Evolutionary conservation across 148 eudicot species (phyloP).

Genomic region (Fallopia convolvulus): DNA sequence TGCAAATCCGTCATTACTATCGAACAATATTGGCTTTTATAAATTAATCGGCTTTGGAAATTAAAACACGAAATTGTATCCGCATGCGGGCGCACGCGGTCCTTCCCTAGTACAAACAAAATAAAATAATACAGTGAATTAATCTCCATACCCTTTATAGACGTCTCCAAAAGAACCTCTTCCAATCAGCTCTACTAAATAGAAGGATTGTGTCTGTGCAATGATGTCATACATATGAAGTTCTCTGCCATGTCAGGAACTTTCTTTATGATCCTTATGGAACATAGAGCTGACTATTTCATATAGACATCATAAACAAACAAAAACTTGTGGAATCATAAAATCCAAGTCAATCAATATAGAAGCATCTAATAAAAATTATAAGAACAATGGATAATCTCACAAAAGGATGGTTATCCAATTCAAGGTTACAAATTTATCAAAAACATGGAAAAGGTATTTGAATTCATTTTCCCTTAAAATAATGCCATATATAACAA

Average conservation of each 20-base stretch:
- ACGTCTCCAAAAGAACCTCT: slow-evolving; percentile 98
- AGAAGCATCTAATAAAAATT: background rate
- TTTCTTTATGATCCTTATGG: slow-evolving; percentile 87
- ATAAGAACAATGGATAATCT: background rate
- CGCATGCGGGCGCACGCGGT: no score
- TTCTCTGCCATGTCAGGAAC: slow-evolving; percentile 97
- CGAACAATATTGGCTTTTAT: no score
- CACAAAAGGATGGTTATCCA: no score
- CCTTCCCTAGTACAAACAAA: background rate
- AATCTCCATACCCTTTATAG: slow-evolving; percentile 67
- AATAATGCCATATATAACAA: no score
- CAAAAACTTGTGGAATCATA: background rate
- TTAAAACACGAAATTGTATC: no score
- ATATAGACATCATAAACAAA: slow-evolving; percentile 14
- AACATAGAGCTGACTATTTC: slow-evolving; percentile 88
- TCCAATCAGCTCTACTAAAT: slow-evolving; percentile 86
- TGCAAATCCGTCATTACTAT: no score
- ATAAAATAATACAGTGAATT: background rate
- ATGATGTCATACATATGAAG: no score
- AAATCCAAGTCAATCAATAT: background rate
- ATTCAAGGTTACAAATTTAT: no score
- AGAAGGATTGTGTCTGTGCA: no score
- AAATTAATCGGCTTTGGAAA: no score
- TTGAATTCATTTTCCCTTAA: no score
- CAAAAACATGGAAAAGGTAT: no score